A percentile compares a stretch with the other conserved stretches of the same genome.
phyloP scores from a whole-genome alignment of 352 stramenopile species.

The Aphanomyces astaci region DNA sequence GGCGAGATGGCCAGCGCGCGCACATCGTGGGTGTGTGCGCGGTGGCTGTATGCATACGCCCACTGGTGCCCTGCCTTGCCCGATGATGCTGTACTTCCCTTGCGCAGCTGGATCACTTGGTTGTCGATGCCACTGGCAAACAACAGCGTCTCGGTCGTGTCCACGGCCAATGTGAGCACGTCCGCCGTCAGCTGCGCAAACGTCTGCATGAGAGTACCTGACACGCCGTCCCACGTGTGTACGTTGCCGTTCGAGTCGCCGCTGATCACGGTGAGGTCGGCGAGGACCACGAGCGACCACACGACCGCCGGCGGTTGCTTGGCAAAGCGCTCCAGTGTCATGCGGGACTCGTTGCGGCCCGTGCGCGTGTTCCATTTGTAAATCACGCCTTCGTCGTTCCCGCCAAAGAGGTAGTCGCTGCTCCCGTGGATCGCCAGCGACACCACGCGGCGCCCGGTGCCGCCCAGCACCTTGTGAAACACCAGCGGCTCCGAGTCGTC shows the following conservation, averaged over 20 bases:
- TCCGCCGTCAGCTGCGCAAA: slow-evolving; percentile 89
- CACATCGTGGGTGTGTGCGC: slow-evolving; percentile 87
- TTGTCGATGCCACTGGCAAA: slow-evolving; percentile 92
- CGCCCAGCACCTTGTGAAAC: slow-evolving; percentile 79
- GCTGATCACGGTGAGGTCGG: slow-evolving; percentile 87
- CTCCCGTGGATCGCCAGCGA: slow-evolving; percentile 71
- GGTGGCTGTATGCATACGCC: slow-evolving; percentile 82
- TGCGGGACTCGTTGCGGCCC: slow-evolving; percentile 72
- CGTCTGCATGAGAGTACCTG: slow-evolving; percentile 86
- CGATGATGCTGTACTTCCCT: slow-evolving; percentile 14
- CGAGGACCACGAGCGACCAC: slow-evolving; percentile 86
- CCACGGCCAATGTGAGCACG: slow-evolving; percentile 82
- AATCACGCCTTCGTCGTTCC: slow-evolving; percentile 78
- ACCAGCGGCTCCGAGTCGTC: slow-evolving; percentile 46
- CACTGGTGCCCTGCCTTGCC: slow-evolving; percentile 39
- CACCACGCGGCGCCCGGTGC: slow-evolving; percentile 64
- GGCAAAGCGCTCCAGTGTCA: slow-evolving; percentile 71
- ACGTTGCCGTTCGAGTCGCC: slow-evolving; percentile 89
- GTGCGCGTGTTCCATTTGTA: slow-evolving; percentile 76
- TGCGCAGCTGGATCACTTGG: slow-evolving; percentile 81
- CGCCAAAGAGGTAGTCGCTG: slow-evolving; percentile 76
- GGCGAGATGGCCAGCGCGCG: slow-evolving; percentile 71
- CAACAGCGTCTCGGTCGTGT: slow-evolving; percentile 76
- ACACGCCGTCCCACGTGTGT: slow-evolving; percentile 90
- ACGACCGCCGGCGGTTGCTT: slow-evolving; percentile 58